These are phyloP conservation scores for Pseudogymnoascus sp. DNA, from an alignment of 2,329 filamentous ascomycete species.

Conservation along the genomic window DNA sequence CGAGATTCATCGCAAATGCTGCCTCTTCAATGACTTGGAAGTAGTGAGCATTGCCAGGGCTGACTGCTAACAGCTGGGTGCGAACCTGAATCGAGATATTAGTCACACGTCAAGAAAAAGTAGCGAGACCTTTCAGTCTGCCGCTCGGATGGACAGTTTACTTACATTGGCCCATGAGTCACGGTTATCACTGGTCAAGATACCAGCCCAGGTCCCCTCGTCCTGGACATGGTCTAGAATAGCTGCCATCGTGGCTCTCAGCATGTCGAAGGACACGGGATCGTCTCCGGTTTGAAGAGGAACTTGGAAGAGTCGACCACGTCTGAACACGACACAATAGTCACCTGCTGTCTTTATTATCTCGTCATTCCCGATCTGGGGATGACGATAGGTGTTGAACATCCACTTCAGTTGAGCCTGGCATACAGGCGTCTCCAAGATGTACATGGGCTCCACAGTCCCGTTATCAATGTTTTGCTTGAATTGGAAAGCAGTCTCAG, in stretches of 20 bases:
- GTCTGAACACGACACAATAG: conserved; percentile 22
- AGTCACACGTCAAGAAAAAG: not conserved
- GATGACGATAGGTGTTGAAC: conserved; percentile 27
- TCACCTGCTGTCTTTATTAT: conserved; percentile 23
- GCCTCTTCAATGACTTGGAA: conserved; percentile 22
- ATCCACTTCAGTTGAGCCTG: conserved; percentile 24
- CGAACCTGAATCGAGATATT: conserved; percentile 11
- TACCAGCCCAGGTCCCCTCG: conserved; percentile 12
- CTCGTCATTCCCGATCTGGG: conserved; percentile 18
- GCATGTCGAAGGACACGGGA: conserved; percentile 12
- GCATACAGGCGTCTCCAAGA: conserved; percentile 21
- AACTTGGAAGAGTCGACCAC: conserved; percentile 27
- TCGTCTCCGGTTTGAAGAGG: conserved; percentile 14
- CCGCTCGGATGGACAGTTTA: conserved; percentile 12
- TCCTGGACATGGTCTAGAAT: conserved; percentile 18
- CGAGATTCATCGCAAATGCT: conserved; percentile 23
- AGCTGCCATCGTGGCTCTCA: conserved; percentile 19
- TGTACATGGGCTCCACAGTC: conserved; percentile 15
- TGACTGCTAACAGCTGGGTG: conserved; percentile 13
- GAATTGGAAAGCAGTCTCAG: conserved; percentile 22
- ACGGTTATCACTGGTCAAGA: conserved; percentile 15
- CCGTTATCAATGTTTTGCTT: conserved; percentile 21
- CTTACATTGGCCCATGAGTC: conserved; percentile 14
- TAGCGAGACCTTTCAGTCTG: not conserved
- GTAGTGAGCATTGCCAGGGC: conserved; percentile 17